A percentile compares a stretch with the other conserved stretches of the same genome.
Conservation (phyloP, 768 basidiomycete genomes). For the Lepiota venenata region DNA sequence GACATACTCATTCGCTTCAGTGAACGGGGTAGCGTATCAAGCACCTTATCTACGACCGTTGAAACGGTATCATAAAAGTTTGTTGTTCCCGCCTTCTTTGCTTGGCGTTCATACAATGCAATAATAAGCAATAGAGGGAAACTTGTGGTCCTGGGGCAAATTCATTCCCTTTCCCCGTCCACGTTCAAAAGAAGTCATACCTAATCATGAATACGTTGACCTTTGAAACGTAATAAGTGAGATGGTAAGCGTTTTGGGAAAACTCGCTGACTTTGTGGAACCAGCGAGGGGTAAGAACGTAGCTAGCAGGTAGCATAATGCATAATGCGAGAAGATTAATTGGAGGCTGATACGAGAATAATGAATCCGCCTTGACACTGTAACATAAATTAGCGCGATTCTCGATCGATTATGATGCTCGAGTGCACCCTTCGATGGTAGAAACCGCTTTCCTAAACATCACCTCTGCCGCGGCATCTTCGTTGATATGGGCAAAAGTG, state of each 20-base stretch:
- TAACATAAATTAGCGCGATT: not conserved
- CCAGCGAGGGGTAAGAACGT: constrained; percentile 89
- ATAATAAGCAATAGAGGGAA: constrained; percentile 82
- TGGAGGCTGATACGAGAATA: constrained; percentile 95
- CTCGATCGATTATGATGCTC: not conserved
- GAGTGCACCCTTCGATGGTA: constrained; percentile 83
- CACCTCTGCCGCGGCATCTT: constrained; percentile 91
- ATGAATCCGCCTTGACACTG: constrained; percentile 81
- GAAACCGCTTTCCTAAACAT: constrained; percentile 95
- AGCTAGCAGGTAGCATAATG: constrained; percentile 84
- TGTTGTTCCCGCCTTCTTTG: constrained; percentile 60
- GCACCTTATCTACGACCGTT: constrained; percentile 61
- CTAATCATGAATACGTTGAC: constrained; percentile 88
- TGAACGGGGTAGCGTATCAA: constrained; percentile 73
- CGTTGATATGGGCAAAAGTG: constrained; percentile 91
- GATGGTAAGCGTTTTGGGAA: constrained; percentile 8
- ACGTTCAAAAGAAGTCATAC: constrained; percentile 27
- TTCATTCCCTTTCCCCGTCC: not conserved
- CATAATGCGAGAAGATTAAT: constrained; percentile 86
- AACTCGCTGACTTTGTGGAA: constrained; percentile 79
- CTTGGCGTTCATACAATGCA: constrained; percentile 83
- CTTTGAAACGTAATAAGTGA: constrained; percentile 31
- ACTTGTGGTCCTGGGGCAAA: constrained; percentile 57
- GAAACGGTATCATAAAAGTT: constrained; percentile 73
- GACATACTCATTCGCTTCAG: constrained; percentile 71